Evolutionary conservation across 2,329 filamentous ascomycete species (phyloP).

Genomic region (Alternaria gaisen): DNA sequence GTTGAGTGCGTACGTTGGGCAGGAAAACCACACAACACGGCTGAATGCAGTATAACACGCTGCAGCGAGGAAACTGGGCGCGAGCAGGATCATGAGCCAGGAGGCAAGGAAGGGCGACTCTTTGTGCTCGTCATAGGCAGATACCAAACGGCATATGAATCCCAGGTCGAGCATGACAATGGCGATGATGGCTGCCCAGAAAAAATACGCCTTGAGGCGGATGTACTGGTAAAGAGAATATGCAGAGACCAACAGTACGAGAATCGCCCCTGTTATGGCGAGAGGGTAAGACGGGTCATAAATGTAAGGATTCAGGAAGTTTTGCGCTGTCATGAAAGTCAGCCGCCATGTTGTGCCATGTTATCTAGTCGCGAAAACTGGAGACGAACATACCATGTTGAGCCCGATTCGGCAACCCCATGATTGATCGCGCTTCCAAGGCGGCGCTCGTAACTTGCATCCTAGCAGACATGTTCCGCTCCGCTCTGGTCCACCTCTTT

Average conservation of each 20-base stretch:
- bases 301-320: slow-evolving; percentile 55
- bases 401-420: slow-evolving; percentile 4
- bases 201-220: slow-evolving; percentile 49
- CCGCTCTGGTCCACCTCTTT: slow-evolving; percentile 3
- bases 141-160: slow-evolving; percentile 61
- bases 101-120: slow-evolving; percentile 53
- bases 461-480: slow-evolving; percentile 3
- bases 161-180: slow-evolving; percentile 60
- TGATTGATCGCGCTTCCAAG: neutral
- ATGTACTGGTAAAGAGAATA: slow-evolving; percentile 46
- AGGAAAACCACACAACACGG: slow-evolving; percentile 56
- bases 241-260: slow-evolving; percentile 52
- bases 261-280: slow-evolving; percentile 53
- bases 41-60: slow-evolving; percentile 61
- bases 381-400: neutral
- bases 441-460: neutral
- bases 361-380: neutral
- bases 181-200: slow-evolving; percentile 47
- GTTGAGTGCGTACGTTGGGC: slow-evolving; percentile 49
- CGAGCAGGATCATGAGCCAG: slow-evolving; percentile 58
- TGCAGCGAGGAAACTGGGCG: slow-evolving; percentile 60
- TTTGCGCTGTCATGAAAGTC: slow-evolving; percentile 17
- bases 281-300: slow-evolving; percentile 59
- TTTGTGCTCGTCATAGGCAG: slow-evolving; percentile 44
- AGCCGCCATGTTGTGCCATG: neutral